phyloP scores from a whole-genome alignment of 176 grass and related monocot species.

The Aegilops longissima region DNA sequence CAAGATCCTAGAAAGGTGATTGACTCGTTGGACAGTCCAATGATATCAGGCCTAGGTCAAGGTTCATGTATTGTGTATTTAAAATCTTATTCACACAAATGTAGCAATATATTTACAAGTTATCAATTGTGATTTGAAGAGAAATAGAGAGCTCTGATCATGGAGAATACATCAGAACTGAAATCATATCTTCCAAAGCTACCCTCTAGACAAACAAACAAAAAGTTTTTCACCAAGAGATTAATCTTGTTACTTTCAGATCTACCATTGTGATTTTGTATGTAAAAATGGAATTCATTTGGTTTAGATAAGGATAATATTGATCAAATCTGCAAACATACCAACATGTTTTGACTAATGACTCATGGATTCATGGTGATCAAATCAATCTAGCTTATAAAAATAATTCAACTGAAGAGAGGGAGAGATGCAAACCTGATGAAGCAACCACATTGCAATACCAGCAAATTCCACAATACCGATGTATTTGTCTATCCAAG shows the following conservation, averaged over 20 bases:
- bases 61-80: neutral
- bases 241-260: neutral
- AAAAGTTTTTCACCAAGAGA: neutral
- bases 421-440: conserved; percentile 62
- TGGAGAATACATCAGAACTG: neutral
- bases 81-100: neutral
- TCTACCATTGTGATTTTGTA: neutral
- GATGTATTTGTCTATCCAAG: conserved; percentile 96
- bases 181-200: neutral
- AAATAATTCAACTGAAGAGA: neutral
- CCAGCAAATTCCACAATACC: conserved; percentile 92
- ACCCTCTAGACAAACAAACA: neutral
- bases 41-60: neutral
- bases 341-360: conserved; percentile 2
- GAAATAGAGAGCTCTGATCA: neutral
- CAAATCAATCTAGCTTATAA: neutral
- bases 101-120: neutral
- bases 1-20: neutral
- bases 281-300: neutral
- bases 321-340: neutral
- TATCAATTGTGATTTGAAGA: neutral
- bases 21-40: neutral
- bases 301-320: neutral
- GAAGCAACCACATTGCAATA: conserved; percentile 89
- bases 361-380: neutral